Evolutionary conservation across 495 filamentous ascomycete genomes (phyloP).

Genomic region (Pyrenula massariospora): DNA sequence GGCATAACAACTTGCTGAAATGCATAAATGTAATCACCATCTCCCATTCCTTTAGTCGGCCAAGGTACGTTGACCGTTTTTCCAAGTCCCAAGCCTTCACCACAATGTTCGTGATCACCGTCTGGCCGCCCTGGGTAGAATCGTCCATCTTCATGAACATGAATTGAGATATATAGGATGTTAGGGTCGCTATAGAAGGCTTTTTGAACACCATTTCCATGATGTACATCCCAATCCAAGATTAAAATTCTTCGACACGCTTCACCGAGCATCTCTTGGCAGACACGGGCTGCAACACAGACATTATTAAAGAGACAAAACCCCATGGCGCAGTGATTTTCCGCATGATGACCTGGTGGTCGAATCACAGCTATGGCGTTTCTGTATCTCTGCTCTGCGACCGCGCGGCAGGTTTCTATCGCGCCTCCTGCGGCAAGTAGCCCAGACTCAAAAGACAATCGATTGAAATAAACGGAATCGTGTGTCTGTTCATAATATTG

Average conservation of each 20-base stretch:
- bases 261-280: slow-evolving; percentile 63
- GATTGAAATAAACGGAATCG: slow-evolving; percentile 86
- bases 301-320: slow-evolving; percentile 99
- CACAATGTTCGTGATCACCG: slow-evolving; percentile 67
- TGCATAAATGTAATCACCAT: slow-evolving; percentile 91
- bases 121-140: slow-evolving; percentile 79
- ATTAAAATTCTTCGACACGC: slow-evolving; percentile 79
- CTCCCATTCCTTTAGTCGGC: slow-evolving; percentile 84
- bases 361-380: slow-evolving; percentile 93
- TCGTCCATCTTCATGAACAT: slow-evolving; percentile 66
- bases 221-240: slow-evolving; percentile 75
- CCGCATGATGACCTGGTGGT: slow-evolving; percentile 92
- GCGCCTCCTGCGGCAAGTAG: slow-evolving; percentile 83
- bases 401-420: slow-evolving; percentile 84
- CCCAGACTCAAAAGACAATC: slow-evolving; percentile 66
- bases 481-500: slow-evolving; percentile 36
- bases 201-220: slow-evolving; percentile 90
- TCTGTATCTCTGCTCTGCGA: slow-evolving; percentile 67
- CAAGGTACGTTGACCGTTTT: slow-evolving; percentile 94
- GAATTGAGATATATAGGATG: slow-evolving; percentile 91
- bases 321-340: slow-evolving; percentile 70
- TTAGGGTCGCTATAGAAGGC: slow-evolving; percentile 93
- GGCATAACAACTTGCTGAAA: slow-evolving; percentile 98
- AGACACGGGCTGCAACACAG: slow-evolving; percentile 73
- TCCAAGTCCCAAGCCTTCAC: slow-evolving; percentile 60